A percentile compares a stretch with the other conserved stretches of the same genome.
These are phyloP conservation scores for Paecilomyces fulvus DNA, from an alignment of 2,329 filamentous ascomycete genomes.

Conservation along the genomic window DNA sequence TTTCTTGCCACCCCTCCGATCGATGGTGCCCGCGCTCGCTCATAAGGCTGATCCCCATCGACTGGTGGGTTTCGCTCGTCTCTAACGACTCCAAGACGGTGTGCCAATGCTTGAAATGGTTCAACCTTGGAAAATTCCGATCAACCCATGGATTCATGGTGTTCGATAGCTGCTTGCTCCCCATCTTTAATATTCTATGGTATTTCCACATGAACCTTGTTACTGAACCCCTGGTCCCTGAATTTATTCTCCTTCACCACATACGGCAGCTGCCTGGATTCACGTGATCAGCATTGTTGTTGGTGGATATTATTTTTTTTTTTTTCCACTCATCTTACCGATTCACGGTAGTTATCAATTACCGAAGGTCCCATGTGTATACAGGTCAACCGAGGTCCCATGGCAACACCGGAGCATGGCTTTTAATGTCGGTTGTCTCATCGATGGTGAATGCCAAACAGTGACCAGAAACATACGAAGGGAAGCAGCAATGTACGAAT, in stretches of 20 bases:
- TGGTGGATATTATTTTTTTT: background rate
- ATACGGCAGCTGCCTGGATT: background rate
- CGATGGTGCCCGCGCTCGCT: background rate
- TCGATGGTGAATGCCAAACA: background rate
- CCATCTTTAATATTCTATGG: background rate
- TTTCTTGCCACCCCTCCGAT: background rate
- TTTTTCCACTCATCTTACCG: background rate
- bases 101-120: too few species aligned
- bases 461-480: slow-evolving; percentile 12
- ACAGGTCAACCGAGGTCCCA: background rate
- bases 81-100: too few species aligned
- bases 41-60: too few species aligned
- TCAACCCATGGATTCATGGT: too few species aligned
- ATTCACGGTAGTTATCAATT: background rate
- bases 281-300: background rate
- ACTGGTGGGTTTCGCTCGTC: too few species aligned
- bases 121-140: too few species aligned
- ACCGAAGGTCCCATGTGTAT: background rate
- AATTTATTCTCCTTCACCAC: background rate
- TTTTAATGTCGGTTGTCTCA: background rate
- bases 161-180: too few species aligned
- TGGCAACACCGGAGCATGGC: background rate
- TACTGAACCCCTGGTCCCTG: background rate
- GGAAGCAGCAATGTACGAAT: background rate
- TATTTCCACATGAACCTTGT: background rate